A percentile compares a stretch with the other conserved stretches of the same genome.
Evolutionary conservation across 2,329 filamentous ascomycete species (phyloP).

Genomic region (Pseudocercospora cruenta): DNA sequence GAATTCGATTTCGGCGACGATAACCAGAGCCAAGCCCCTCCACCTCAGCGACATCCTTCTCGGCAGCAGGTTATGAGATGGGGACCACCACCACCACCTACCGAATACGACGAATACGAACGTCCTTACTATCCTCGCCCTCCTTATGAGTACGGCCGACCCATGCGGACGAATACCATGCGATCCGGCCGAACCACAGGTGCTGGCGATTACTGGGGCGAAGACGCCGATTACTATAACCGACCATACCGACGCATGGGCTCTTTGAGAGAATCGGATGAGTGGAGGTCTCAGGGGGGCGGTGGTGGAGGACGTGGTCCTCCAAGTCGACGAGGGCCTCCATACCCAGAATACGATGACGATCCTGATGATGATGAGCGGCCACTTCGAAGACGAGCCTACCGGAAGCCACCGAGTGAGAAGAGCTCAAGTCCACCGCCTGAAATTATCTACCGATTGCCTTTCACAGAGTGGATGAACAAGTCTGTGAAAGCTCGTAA

Average conservation of each 20-base stretch:
- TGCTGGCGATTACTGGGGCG: slow-evolving; percentile 27
- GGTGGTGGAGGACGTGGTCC: slow-evolving; percentile 25
- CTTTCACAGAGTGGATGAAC: slow-evolving; percentile 39
- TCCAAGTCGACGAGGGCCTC: slow-evolving; percentile 24
- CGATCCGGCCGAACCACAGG: slow-evolving; percentile 5
- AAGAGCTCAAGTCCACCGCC: slow-evolving; percentile 26
- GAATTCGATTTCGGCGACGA: slow-evolving; percentile 29
- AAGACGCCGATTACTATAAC: slow-evolving; percentile 33
- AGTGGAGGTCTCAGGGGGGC: slow-evolving; percentile 22
- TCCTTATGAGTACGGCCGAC: slow-evolving; percentile 31
- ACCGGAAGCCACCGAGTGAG: slow-evolving; percentile 12
- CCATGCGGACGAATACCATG: slow-evolving; percentile 19
- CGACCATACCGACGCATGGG: slow-evolving; percentile 30
- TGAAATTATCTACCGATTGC: slow-evolving; percentile 38
- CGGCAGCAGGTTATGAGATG: slow-evolving; percentile 33
- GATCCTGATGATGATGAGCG: slow-evolving; percentile 32
- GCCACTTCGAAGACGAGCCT: slow-evolving; percentile 20
- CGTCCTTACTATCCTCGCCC: slow-evolving; percentile 27
- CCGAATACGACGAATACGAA: slow-evolving; percentile 32
- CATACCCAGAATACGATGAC: slow-evolving; percentile 27
- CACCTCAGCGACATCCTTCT: slow-evolving; percentile 30
- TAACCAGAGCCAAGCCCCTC: slow-evolving; percentile 14
- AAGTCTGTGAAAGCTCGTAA: slow-evolving; percentile 35
- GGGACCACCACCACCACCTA: slow-evolving; percentile 27
- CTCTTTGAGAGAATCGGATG: slow-evolving; percentile 29